phyloP scores from a whole-genome alignment of 1,139 yeast species.

The Diutina mesorugosa region DNA sequence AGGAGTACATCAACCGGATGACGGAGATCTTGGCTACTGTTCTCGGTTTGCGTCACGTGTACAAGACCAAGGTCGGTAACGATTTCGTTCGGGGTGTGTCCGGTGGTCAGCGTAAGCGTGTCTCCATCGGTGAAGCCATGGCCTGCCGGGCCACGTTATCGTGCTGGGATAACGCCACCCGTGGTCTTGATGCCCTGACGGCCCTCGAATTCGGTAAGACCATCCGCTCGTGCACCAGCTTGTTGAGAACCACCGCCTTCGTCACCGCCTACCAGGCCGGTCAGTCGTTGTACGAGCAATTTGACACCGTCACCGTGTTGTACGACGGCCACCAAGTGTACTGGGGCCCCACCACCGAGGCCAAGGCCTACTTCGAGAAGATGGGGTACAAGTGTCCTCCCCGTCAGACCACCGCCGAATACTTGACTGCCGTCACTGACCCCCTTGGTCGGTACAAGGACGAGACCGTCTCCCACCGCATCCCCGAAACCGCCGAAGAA shows the following conservation, averaged over 20 bases:
- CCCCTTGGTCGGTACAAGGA: constrained; percentile 30
- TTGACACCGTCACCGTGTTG: constrained; percentile 52
- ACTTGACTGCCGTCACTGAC: constrained; percentile 56
- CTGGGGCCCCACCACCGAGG: constrained; percentile 42
- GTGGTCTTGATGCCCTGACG: constrained; percentile 69
- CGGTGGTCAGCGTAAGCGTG: constrained; percentile 56
- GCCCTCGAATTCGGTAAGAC: constrained; percentile 57
- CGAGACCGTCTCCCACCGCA: neutral
- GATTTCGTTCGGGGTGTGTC: constrained; percentile 52
- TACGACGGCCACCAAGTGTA: constrained; percentile 48
- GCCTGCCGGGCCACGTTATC: constrained; percentile 45
- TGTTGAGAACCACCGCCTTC: constrained; percentile 42
- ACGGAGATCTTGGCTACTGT: constrained; percentile 38
- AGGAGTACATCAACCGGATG: constrained; percentile 32
- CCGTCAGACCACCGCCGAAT: constrained; percentile 56
- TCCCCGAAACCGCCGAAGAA: constrained; percentile 59
- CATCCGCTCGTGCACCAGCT: constrained; percentile 44
- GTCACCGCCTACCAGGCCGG: constrained; percentile 60
- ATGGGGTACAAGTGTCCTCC: constrained; percentile 54
- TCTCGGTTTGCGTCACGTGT: constrained; percentile 46
- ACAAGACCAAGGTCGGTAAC: constrained; percentile 45
- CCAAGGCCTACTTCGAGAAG: constrained; percentile 39
- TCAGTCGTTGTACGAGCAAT: constrained; percentile 47
- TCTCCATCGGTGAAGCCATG: constrained; percentile 50
- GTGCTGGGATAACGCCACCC: constrained; percentile 72